A percentile compares a stretch with the other conserved stretches of the same genome.
Evolutionary conservation across 176 grass and related monocot species (phyloP).

Genomic region (Musa beccarii): DNA sequence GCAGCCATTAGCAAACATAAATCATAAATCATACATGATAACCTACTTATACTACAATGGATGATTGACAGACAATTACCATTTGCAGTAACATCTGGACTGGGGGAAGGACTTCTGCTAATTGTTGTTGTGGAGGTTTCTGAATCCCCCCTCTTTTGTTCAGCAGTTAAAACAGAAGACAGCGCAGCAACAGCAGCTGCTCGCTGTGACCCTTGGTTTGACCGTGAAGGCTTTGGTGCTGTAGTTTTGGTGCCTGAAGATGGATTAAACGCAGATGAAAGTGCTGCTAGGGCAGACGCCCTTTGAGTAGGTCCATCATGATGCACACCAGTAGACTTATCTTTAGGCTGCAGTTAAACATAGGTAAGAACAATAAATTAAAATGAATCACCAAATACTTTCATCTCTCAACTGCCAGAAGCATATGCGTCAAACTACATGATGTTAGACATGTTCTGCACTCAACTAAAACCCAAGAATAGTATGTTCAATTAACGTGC

Average conservation of each 20-base stretch:
- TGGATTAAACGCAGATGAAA: conserved; percentile 6
- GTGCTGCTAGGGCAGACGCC: background rate
- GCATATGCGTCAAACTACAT: too few relatives aligned
- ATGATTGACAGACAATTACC: conserved; percentile 18
- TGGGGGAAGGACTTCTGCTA: conserved; percentile 34
- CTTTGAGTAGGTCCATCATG: background rate
- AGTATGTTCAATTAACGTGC: too few relatives aligned
- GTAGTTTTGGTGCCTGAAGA: conserved; percentile 46
- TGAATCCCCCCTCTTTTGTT: too few relatives aligned
- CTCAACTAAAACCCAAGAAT: too few relatives aligned
- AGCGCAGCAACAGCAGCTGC: too few relatives aligned
- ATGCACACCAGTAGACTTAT: conserved; percentile 9
- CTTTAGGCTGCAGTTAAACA: conserved; percentile 30
- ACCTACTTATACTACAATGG: too few relatives aligned
- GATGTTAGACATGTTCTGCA: too few relatives aligned
- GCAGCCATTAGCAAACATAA: background rate
- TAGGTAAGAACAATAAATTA: background rate
- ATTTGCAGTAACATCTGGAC: conserved; percentile 6
- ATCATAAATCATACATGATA: background rate
- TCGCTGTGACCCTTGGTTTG: conserved; percentile 46
- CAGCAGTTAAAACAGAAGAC: too few relatives aligned
- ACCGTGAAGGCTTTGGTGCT: conserved; percentile 30
- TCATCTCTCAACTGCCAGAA: too few relatives aligned
- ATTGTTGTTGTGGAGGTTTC: conserved; percentile 2
- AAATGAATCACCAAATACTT: too few relatives aligned